These are phyloP conservation scores for Fusarium circinatum DNA, from an alignment of 2,329 filamentous ascomycete genomes.

Conservation along the genomic window DNA sequence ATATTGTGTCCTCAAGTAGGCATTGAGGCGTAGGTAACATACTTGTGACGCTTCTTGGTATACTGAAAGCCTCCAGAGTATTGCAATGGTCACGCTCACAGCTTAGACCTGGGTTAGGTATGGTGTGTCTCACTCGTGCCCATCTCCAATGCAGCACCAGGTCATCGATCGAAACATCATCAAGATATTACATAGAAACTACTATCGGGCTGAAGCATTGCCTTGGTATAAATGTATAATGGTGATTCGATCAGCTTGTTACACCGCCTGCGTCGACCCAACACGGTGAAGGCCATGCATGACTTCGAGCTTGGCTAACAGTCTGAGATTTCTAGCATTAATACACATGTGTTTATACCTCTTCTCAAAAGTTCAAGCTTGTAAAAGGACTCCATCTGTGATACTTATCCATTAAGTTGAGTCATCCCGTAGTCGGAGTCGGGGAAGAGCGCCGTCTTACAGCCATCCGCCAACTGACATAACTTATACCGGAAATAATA, in stretches of 20 bases:
- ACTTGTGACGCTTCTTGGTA: neutral
- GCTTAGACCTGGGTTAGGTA: neutral
- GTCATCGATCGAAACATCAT: neutral
- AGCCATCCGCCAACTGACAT: neutral
- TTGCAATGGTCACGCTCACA: neutral
- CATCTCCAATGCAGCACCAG: neutral
- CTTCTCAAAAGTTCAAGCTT: neutral
- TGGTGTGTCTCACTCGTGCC: neutral
- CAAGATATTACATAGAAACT: neutral
- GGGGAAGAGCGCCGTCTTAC: neutral
- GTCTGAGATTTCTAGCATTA: no score
- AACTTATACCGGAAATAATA: constrained; percentile 1
- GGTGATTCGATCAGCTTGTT: neutral
- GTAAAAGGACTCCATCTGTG: neutral
- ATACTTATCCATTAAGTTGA: neutral
- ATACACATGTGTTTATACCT: no score
- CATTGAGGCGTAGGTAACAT: accelerated
- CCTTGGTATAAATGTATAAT: neutral
- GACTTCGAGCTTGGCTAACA: neutral
- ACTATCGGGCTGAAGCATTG: neutral
- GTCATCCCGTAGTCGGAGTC: neutral
- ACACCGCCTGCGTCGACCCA: neutral
- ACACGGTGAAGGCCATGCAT: neutral
- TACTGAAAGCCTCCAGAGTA: neutral
- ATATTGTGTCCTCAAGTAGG: neutral